phyloP scores from a whole-genome alignment of 106 monocot species.

The Acorus gramineus region DNA sequence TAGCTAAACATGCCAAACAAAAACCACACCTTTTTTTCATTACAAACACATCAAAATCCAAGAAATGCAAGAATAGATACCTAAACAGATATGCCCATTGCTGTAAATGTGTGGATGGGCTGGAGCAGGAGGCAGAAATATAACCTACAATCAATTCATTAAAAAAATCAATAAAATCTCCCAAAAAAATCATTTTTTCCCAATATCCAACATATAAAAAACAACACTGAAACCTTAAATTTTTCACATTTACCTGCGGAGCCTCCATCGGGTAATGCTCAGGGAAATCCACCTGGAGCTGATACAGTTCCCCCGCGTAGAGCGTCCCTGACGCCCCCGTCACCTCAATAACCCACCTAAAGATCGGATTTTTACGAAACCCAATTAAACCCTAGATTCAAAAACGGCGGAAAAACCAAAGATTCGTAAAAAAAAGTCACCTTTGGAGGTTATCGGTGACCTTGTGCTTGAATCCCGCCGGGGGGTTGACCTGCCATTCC shows the following conservation, averaged over 20 bases:
- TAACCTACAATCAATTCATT: slow-evolving; percentile 25
- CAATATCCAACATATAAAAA: not conserved
- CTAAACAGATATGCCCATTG: slow-evolving; percentile 69
- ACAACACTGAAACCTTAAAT: not conserved
- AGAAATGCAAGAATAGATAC: slow-evolving; percentile 16
- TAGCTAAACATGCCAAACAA: no score
- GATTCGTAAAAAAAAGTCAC: slow-evolving; percentile 11
- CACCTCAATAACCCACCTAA: slow-evolving; percentile 44
- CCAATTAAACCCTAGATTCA: not conserved
- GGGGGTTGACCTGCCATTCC: slow-evolving; percentile 76
- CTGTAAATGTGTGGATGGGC: slow-evolving; percentile 63
- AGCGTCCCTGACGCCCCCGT: slow-evolving; percentile 37
- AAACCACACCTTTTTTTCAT: no score
- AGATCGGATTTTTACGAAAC: not conserved
- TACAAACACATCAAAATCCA: not conserved
- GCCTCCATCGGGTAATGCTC: slow-evolving; percentile 37
- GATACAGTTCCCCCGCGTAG: slow-evolving; percentile 30
- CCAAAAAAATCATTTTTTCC: not conserved
- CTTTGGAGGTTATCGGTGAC: slow-evolving; percentile 64
- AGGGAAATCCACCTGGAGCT: slow-evolving; percentile 40
- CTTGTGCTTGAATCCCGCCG: slow-evolving; percentile 55
- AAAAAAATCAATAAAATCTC: slow-evolving; percentile 2
- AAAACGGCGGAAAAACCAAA: not conserved
- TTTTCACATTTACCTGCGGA: slow-evolving; percentile 12
- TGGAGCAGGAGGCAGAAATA: slow-evolving; percentile 51